Evolutionary conservation across 2,329 filamentous ascomycete species (phyloP).

Genomic region (Diaporthe vexans): DNA sequence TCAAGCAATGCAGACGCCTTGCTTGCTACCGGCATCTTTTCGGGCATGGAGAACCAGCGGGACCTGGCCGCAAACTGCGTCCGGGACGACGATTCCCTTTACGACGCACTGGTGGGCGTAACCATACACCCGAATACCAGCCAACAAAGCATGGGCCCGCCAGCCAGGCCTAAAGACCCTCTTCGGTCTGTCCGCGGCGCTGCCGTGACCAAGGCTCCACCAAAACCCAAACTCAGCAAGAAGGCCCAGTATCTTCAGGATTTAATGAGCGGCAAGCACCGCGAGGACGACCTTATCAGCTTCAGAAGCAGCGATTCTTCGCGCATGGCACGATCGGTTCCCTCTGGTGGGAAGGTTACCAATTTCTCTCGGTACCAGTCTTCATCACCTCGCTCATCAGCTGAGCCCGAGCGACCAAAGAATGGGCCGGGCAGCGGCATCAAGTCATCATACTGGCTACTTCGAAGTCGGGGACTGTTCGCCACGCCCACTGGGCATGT

Average conservation of each 20-base stretch:
- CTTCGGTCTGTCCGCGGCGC: slow-evolving; percentile 40
- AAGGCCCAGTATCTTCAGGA: slow-evolving; percentile 40
- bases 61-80: slow-evolving; percentile 51
- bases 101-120: slow-evolving; percentile 41
- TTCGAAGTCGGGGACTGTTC: slow-evolving; percentile 39
- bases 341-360: slow-evolving; percentile 37
- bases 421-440: slow-evolving; percentile 39
- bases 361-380: slow-evolving; percentile 42
- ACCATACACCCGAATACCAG: slow-evolving; percentile 39
- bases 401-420: slow-evolving; percentile 35
- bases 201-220: slow-evolving; percentile 34
- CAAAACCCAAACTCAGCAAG: slow-evolving; percentile 38
- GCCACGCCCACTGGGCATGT: slow-evolving; percentile 40
- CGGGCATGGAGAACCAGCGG: slow-evolving; percentile 56
- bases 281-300: slow-evolving; percentile 41
- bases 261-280: slow-evolving; percentile 38
- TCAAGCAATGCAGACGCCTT: slow-evolving; percentile 54
- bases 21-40: slow-evolving; percentile 58
- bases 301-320: slow-evolving; percentile 41
- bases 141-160: slow-evolving; percentile 39
- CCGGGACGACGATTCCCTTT: slow-evolving; percentile 48
- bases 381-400: slow-evolving; percentile 40
- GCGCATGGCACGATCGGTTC: slow-evolving; percentile 38
- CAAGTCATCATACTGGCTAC: slow-evolving; percentile 41
- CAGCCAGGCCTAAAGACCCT: slow-evolving; percentile 41